Conservation (phyloP, 352 stramenopile species). For the Pythium sukuiense region DNA sequence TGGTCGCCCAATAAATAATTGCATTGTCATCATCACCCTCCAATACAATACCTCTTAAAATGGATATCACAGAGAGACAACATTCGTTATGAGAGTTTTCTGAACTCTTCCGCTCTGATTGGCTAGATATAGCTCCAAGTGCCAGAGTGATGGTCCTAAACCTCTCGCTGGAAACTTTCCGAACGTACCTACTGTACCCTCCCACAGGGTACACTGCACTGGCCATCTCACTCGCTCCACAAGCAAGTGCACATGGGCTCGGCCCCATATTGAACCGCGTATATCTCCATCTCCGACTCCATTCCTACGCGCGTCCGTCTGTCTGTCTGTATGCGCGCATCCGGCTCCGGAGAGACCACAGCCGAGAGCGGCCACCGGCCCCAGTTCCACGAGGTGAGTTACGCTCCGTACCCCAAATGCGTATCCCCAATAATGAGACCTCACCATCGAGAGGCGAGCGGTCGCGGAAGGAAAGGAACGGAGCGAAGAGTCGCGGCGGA, state of each 20-base stretch:
- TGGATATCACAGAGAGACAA: not conserved
- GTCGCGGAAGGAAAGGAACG: not conserved
- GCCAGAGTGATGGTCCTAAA: conserved; percentile 8
- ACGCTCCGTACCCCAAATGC: not conserved
- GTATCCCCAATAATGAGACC: not conserved
- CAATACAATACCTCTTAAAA: not conserved
- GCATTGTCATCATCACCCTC: not conserved
- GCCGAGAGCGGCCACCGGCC: conserved; percentile 6
- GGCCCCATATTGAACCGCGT: not conserved
- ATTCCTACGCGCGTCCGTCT: not conserved
- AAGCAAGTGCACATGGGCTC: not conserved
- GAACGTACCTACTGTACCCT: not conserved
- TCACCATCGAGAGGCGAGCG: not conserved
- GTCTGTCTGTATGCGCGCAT: not conserved
- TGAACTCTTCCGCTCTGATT: not conserved
- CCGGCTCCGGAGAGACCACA: conserved; percentile 11
- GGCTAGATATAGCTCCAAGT: not conserved
- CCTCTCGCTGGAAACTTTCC: not conserved
- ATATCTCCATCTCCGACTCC: not conserved
- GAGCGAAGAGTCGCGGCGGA: not conserved
- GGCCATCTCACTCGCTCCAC: not conserved
- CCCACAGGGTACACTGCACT: not conserved
- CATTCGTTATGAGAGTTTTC: not conserved
- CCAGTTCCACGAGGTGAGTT: conserved; percentile 3
- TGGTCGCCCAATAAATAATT: conserved; percentile 40